Evolutionary conservation across 495 filamentous ascomycete genomes (phyloP).

Genomic region (Penicillium chermesinum): DNA sequence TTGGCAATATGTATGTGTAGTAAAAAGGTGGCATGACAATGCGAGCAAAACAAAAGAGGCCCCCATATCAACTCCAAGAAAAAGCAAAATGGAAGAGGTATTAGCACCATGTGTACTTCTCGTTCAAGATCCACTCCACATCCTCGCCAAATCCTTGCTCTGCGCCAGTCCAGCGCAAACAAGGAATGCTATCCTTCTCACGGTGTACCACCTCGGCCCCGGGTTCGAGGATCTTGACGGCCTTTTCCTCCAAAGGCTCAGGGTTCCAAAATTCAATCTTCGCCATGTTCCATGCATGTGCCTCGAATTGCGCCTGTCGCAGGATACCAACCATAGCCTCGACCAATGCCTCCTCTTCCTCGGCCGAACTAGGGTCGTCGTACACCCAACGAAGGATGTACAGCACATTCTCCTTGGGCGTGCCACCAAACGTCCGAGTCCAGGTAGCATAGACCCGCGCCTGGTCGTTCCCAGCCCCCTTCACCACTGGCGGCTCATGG

Average conservation of each 20-base stretch:
- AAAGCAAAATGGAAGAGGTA: neutral
- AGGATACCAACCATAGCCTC: constrained; percentile 49
- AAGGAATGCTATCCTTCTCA: constrained; percentile 58
- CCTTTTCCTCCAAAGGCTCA: constrained; percentile 49
- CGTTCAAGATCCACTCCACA: constrained; percentile 81
- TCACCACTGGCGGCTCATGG: constrained; percentile 46
- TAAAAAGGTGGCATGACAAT: constrained; percentile 6
- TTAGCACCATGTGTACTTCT: constrained; percentile 95
- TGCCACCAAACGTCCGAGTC: constrained; percentile 64
- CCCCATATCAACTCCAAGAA: constrained; percentile 7
- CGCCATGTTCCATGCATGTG: constrained; percentile 53
- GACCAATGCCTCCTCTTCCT: constrained; percentile 33
- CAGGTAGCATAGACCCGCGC: constrained; percentile 71
- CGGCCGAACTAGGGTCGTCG: constrained; percentile 44
- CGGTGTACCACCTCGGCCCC: constrained; percentile 49
- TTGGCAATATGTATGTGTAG: neutral
- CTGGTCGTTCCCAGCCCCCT: constrained; percentile 60
- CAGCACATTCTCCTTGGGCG: constrained; percentile 58
- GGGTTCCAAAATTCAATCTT: constrained; percentile 65
- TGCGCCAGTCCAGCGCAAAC: constrained; percentile 59
- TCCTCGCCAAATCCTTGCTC: constrained; percentile 44
- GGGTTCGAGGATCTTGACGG: constrained; percentile 51
- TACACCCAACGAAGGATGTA: constrained; percentile 76
- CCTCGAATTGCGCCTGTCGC: constrained; percentile 50
- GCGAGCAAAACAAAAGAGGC: constrained; percentile 3